Conservation (phyloP, 108 stramenopile species). For the Conticribra weissflogii region DNA sequence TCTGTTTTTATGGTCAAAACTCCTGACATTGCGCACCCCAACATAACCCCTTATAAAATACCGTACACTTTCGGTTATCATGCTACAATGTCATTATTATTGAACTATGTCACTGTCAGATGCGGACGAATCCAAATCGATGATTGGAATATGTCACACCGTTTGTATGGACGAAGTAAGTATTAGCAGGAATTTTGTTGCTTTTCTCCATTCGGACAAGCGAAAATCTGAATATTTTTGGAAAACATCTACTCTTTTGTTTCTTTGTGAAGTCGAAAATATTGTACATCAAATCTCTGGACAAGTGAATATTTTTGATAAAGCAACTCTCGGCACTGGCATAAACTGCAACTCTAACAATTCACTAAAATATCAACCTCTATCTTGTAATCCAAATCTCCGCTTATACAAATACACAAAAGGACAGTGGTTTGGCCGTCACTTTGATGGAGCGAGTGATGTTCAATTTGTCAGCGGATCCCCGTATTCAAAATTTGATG, state of each 20-base stretch:
- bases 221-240: not conserved
- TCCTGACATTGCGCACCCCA: not conserved
- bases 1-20: not conserved
- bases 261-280: slow-evolving; percentile 12
- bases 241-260: not conserved
- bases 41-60: not conserved
- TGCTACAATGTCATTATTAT: not conserved
- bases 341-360: slow-evolving; percentile 32
- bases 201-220: not conserved
- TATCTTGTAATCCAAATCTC: slow-evolving; percentile 86
- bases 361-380: slow-evolving; percentile 45
- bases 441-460: slow-evolving; percentile 74
- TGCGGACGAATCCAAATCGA: slow-evolving; percentile 56
- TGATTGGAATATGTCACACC: slow-evolving; percentile 52
- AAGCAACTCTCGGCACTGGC: slow-evolving; percentile 28
- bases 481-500: slow-evolving; percentile 6
- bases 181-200: not conserved
- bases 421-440: slow-evolving; percentile 87
- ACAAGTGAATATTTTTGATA: slow-evolving; percentile 40
- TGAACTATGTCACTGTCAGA: not conserved
- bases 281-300: slow-evolving; percentile 12
- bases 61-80: not conserved
- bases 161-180: slow-evolving; percentile 46
- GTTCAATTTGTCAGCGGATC: slow-evolving; percentile 18
- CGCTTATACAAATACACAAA: slow-evolving; percentile 83